Evolutionary conservation across 805 yeast genomes (phyloP).

Genomic region (Priceomyces haplophilus): DNA sequence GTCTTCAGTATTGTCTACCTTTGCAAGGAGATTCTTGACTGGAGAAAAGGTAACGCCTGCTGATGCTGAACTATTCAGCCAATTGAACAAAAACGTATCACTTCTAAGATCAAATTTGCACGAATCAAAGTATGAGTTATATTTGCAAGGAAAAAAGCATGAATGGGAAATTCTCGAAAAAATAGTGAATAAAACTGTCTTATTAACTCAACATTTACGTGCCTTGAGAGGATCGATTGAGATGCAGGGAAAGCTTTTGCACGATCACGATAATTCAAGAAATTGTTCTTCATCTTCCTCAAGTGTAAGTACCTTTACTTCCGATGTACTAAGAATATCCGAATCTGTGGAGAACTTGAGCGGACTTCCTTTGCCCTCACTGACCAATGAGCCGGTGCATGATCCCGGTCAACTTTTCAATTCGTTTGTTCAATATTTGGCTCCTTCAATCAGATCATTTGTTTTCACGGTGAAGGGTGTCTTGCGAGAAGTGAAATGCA

Average conservation of each 20-base stretch:
- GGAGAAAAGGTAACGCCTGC: constrained; percentile 44
- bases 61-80: constrained; percentile 34
- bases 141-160: constrained; percentile 49
- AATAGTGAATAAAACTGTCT: constrained; percentile 50
- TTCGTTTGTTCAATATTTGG: constrained; percentile 61
- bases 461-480: constrained; percentile 62
- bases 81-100: constrained; percentile 39
- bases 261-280: constrained; percentile 17
- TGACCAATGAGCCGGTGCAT: constrained; percentile 14
- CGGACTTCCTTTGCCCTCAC: constrained; percentile 15
- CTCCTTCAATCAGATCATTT: constrained; percentile 70
- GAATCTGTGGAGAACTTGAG: constrained; percentile 25
- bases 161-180: constrained; percentile 46
- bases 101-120: constrained; percentile 41
- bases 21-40: constrained; percentile 47
- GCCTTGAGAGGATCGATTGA: constrained; percentile 68
- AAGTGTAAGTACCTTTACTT: constrained; percentile 23
- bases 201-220: constrained; percentile 55
- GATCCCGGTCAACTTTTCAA: constrained; percentile 53
- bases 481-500: constrained; percentile 49
- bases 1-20: constrained; percentile 45
- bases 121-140: constrained; percentile 64
- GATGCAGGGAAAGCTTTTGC: constrained; percentile 58
- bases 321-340: constrained; percentile 18
- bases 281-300: constrained; percentile 10